Conservation (phyloP, 2,329 filamentous ascomycete genomes). For the Fusarium hainanense region DNA sequence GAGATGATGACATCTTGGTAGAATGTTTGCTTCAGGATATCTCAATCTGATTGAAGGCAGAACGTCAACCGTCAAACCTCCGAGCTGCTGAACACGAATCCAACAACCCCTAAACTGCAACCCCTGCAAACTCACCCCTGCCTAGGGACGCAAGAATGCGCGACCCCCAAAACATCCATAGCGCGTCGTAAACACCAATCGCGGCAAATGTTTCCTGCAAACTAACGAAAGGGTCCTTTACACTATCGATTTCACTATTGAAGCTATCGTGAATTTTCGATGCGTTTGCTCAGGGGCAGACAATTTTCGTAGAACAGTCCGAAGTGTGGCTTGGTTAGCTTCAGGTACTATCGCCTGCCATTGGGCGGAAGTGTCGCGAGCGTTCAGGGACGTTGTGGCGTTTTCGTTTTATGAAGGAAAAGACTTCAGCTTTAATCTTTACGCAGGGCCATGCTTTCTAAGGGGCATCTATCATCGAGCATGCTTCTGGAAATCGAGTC, state of each 20-base stretch:
- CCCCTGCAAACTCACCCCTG: neutral
- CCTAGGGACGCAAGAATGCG: neutral
- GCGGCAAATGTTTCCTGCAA: neutral
- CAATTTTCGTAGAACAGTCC: neutral
- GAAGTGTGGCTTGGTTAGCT: conserved; percentile 1
- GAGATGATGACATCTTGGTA: fast-evolving
- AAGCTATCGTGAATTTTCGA: conserved; percentile 14
- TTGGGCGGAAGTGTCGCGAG: neutral
- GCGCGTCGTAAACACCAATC: neutral
- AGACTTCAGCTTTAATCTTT: too few relatives aligned
- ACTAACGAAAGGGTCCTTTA: neutral
- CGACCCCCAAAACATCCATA: neutral
- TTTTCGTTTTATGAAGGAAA: neutral
- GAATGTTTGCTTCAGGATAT: neutral
- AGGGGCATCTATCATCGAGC: too few relatives aligned
- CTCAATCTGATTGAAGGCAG: neutral
- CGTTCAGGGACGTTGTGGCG: neutral
- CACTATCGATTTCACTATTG: conserved; percentile 31
- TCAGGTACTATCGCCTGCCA: conserved; percentile 3
- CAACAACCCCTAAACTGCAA: neutral
- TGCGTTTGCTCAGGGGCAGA: conserved; percentile 11
- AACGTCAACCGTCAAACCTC: neutral
- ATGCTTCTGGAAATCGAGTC: too few relatives aligned
- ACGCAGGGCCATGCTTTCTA: too few relatives aligned
- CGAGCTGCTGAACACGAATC: neutral